Evolutionary conservation across 2,329 filamentous ascomycete genomes (phyloP).

Genomic region (Aspergillus flavus): DNA sequence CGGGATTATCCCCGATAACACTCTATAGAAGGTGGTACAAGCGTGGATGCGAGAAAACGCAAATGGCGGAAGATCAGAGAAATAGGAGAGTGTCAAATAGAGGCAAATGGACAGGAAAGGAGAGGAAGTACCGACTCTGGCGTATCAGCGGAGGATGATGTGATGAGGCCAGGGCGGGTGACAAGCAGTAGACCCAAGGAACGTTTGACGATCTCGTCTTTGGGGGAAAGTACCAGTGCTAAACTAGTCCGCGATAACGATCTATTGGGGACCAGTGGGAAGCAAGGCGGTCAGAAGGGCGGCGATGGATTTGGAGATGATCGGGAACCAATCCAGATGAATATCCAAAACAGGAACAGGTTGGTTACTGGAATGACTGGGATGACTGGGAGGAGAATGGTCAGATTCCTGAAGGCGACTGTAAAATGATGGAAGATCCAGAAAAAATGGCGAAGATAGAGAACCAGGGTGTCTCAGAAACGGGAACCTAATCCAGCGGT

Average conservation of each 20-base stretch:
- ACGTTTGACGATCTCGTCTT: constrained; percentile 21
- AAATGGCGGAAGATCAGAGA: neutral
- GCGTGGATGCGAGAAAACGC: neutral
- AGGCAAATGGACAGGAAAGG: constrained; percentile 1
- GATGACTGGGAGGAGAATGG: neutral
- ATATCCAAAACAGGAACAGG: neutral
- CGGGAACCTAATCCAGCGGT: neutral
- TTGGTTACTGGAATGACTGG: neutral
- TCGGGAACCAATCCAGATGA: constrained; percentile 6
- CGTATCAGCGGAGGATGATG: constrained; percentile 28
- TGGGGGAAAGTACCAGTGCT: constrained; percentile 17
- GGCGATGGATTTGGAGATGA: constrained; percentile 20
- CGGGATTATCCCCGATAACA: constrained; percentile 3
- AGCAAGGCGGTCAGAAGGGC: constrained; percentile 38
- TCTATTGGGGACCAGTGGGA: constrained; percentile 19
- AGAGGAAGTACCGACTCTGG: neutral
- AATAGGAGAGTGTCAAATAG: neutral
- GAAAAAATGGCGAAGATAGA: neutral
- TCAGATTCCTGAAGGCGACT: neutral
- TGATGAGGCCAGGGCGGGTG: constrained; percentile 28
- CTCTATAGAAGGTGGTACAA: neutral
- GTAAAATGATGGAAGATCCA: neutral
- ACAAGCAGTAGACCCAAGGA: constrained; percentile 29
- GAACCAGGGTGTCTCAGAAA: neutral
- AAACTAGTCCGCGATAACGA: constrained; percentile 34